Percentiles rank a stretch among this genome's conserved stretches.
phyloP scores from a whole-genome alignment of 805 yeast species.

The Blastobotrys peoriensis region DNA sequence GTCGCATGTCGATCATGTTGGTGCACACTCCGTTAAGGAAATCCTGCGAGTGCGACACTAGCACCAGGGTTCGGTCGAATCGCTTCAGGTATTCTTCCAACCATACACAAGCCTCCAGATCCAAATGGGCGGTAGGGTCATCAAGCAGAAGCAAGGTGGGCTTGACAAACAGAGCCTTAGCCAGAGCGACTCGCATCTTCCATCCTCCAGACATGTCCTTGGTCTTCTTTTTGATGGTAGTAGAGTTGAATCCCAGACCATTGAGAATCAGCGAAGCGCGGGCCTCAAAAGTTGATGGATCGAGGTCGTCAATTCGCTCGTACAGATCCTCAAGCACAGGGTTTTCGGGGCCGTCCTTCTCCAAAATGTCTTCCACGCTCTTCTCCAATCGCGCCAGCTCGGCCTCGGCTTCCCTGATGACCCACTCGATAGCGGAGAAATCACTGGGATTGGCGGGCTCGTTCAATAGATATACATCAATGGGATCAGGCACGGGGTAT shows the following conservation, averaged over 20 bases:
- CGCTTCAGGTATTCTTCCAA: conserved; percentile 94
- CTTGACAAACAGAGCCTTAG: conserved; percentile 96
- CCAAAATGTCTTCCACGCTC: conserved; percentile 80
- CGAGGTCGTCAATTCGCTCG: conserved; percentile 94
- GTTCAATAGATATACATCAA: conserved; percentile 87
- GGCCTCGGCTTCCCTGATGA: conserved; percentile 91
- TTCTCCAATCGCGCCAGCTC: conserved; percentile 89
- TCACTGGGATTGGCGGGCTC: conserved; percentile 98
- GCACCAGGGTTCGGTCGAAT: conserved; percentile 86
- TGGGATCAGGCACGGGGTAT: conserved; percentile 86
- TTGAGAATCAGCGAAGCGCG: conserved; percentile 93
- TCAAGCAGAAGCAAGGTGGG: conserved; percentile 91
- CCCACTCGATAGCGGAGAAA: conserved; percentile 88
- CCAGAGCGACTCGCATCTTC: conserved; percentile 99
- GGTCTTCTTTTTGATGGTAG: conserved; percentile 86
- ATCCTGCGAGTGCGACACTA: conserved; percentile 98
- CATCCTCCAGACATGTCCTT: conserved; percentile 99
- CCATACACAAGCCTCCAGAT: conserved; percentile 99
- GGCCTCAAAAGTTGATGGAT: conserved; percentile 90
- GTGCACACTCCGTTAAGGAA: conserved; percentile 98
- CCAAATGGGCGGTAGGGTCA: conserved; percentile 99
- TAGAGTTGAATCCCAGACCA: conserved; percentile 92
- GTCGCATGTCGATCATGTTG: conserved; percentile 96
- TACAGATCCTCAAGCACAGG: conserved; percentile 78
- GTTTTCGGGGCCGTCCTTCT: conserved; percentile 91